These are phyloP conservation scores for Xylaria sp. DNA, from an alignment of 2,329 filamentous ascomycete species.

Conservation along the genomic window DNA sequence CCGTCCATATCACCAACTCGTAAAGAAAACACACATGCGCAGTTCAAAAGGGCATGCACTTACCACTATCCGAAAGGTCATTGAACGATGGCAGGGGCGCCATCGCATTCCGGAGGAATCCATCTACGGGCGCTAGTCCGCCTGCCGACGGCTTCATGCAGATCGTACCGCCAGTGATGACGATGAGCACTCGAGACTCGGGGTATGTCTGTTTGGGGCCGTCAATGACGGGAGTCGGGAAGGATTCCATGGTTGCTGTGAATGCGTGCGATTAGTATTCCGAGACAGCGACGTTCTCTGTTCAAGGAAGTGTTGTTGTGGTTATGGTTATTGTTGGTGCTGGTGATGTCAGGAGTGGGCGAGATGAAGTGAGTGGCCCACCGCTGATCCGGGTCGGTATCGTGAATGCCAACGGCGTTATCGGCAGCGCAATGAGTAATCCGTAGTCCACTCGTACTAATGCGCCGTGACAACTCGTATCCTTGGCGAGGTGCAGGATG, in stretches of 20 bases:
- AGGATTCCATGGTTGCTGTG: conserved; percentile 22
- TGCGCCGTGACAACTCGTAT: too few species aligned
- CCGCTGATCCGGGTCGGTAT: too few species aligned
- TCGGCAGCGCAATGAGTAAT: too few species aligned
- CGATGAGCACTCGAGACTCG: conserved; percentile 78
- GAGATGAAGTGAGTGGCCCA: too few species aligned
- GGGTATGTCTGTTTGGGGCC: conserved; percentile 40
- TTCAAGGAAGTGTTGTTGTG: too few species aligned
- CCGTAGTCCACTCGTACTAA: too few species aligned
- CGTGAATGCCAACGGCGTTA: too few species aligned
- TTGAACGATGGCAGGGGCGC: conserved; percentile 81
- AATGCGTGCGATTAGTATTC: not conserved
- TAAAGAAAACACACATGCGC: not conserved
- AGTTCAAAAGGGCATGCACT: conserved; percentile 13
- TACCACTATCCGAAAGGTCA: conserved; percentile 56
- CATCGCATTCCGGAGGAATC: conserved; percentile 78
- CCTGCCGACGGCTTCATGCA: conserved; percentile 82
- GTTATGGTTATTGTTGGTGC: too few species aligned
- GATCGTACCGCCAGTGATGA: conserved; percentile 86
- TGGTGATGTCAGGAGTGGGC: too few species aligned
- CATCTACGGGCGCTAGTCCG: conserved; percentile 72
- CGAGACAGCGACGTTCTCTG: not conserved
- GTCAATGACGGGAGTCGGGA: conserved; percentile 22
- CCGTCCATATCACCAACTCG: not conserved
- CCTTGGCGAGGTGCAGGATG: too few species aligned